These are phyloP conservation scores for Neospermospora avenae DNA, from an alignment of 2,329 filamentous ascomycete species.

Conservation along the genomic window DNA sequence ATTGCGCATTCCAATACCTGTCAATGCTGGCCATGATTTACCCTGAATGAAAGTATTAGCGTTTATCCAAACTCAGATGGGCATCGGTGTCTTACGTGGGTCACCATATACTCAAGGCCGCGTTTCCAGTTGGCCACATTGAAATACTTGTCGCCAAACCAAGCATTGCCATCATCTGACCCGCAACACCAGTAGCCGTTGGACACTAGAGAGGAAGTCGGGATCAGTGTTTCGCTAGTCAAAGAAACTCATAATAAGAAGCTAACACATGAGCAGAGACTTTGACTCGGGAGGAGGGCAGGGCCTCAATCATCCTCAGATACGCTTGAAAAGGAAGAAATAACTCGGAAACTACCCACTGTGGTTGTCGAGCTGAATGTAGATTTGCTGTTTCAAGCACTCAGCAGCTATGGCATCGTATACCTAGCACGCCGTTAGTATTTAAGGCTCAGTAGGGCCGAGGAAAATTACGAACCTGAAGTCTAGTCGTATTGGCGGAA, in stretches of 20 bases:
- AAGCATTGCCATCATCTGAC: conserved; percentile 52
- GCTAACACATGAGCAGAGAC: too few species aligned
- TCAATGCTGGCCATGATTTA: conserved; percentile 22
- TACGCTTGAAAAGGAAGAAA: too few species aligned
- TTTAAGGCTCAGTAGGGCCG: conserved; percentile 51
- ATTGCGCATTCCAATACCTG: conserved; percentile 37
- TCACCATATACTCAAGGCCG: conserved; percentile 57
- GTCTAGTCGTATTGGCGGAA: conserved; percentile 49
- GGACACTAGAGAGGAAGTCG: too few species aligned
- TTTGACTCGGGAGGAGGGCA: too few species aligned
- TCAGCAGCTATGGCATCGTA: conserved; percentile 62
- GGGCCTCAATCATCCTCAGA: too few species aligned
- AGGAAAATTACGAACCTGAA: conserved; percentile 42
- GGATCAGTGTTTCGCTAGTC: too few species aligned
- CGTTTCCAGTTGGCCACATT: conserved; percentile 56
- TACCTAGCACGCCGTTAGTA: conserved; percentile 35
- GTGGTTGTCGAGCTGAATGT: conserved; percentile 60
- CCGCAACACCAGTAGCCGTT: conserved; percentile 57
- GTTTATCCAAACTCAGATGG: neutral
- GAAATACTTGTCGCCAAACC: conserved; percentile 61
- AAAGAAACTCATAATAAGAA: too few species aligned
- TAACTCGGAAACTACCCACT: too few species aligned
- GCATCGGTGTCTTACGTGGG: conserved; percentile 44
- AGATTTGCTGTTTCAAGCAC: conserved; percentile 51
- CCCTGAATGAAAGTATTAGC: conserved; percentile 3